Base-by-base conservation (phyloP, 495 filamentous ascomycete genomes). In the Hypoxylon trugodes region DNA sequence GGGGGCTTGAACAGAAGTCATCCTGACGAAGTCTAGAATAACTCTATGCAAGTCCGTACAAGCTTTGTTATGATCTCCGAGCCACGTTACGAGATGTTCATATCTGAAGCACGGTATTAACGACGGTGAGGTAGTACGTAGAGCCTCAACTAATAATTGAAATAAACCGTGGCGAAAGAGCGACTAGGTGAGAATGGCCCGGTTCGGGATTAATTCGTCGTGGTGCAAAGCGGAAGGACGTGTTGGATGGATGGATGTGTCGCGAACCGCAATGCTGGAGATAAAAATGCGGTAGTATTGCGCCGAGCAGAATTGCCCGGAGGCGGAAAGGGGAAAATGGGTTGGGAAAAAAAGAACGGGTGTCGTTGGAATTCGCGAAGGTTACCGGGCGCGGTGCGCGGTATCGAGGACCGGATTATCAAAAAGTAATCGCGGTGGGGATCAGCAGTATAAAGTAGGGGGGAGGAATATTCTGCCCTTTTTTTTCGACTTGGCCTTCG, bases 1-100 rank as follows among this genome's bases (percentile, higher is more conserved):
- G 46, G 87, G 79, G 59, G 85, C 78, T 77, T 94, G 90, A 65
- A 90, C 84, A 32, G 90, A 92, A 71, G 91, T 86, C 91, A 96
- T 96, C 56, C 48, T 83, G 76, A 66, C 55, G 40, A 41, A 48
- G 9, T 32, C 32, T 46, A 59, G 41, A 45, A 26, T 6, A 51
- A 43, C 36, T 53, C 38, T 46, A 52, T 61, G 46, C 37, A 41
- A 41, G 47, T 61, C 43, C 35, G 33, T 42, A 42, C 38, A 59
- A 65, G 24, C 42, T 30, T 38, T 48, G 37, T 55, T 32, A 32
- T 65, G 46, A 59, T 65, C 33, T 65, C 43, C 53, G 28, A 54
- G 45, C 24, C 25, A 24, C 32, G 16, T 68, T 68, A 72, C 47
- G 42, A 61, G 59, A 30, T 47, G 70, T 55, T 76, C 78, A 81